Conservation (phyloP, 2,329 filamentous ascomycete species). For the Monosporascus sp. region DNA sequence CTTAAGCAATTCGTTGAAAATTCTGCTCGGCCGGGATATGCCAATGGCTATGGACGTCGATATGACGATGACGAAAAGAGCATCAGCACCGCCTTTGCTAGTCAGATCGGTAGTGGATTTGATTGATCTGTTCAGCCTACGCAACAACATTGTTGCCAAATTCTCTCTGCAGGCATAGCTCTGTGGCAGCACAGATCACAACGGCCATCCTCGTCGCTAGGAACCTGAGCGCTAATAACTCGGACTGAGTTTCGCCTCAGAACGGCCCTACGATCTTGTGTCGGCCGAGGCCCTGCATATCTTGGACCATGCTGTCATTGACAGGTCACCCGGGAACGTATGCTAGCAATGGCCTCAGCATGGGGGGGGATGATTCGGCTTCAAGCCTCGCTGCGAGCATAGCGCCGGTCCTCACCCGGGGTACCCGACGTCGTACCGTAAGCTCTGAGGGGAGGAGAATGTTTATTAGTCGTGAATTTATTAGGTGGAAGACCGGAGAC, state of each 20-base stretch:
- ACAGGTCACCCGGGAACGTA: neutral
- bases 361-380: neutral
- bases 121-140: constrained; percentile 19
- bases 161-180: neutral
- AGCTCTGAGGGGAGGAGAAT: neutral
- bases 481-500: neutral
- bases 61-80: constrained; percentile 94
- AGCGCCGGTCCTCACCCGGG: neutral
- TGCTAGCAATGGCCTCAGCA: neutral
- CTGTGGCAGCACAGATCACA: neutral
- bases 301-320: neutral
- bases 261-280: neutral
- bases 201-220: neutral
- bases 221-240: neutral
- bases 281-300: neutral
- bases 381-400: neutral
- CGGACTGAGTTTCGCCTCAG: neutral
- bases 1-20: constrained; percentile 93
- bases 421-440: neutral
- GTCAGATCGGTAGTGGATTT: constrained; percentile 67
- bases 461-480: neutral
- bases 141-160: neutral
- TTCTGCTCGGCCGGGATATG: constrained; percentile 61
- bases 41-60: constrained; percentile 63
- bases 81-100: constrained; percentile 93